Base-by-base conservation (phyloP, 768 basidiomycete species). In the Pisolithus marmoratus region DNA sequence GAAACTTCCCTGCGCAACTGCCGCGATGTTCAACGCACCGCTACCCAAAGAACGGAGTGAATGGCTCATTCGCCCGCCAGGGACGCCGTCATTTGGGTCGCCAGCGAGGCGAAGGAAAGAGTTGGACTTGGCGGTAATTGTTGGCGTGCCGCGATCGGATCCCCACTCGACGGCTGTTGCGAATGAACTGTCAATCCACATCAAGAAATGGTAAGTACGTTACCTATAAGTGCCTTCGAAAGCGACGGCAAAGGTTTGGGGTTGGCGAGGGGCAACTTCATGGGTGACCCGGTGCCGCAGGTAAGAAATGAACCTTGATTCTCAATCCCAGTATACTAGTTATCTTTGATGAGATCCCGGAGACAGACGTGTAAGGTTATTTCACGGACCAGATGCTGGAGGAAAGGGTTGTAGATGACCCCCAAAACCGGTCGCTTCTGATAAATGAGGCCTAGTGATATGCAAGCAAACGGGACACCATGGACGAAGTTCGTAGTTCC, bases 381-480 rank as follows among this genome's bases (percentile, higher is more conserved):
- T 26, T 8, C 59, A 53, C 77, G 57, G 51, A 88, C 87, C 49
- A 95, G 75, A 48, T 94, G 82, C 56, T 91, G 80, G 49, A 94
- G 77, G 77, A 93, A 94, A 0, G 94, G 94, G 63, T 94, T 94
- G 74, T 84, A 95, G 54, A 97, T 85, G 38, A 98, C 93, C 1
- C 94, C 94, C 17, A 96, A 75, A 7, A 94, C 79, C 1, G 94
- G 91, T 7, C 81, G 76, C 55, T 84, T 84, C 53, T 85, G 76
- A 72, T 89, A 85, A 54, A 94, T 85, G 60, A 98, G 74, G 7
- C 94, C 94, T 48, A 98, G 80, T 17, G 94, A 96, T 65, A 94
- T 88, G 68, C 90, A 93, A 24, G 82, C 88, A 66, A 85, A 88
- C 8, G 92, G 91, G 64, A 94, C 90, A 36, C 85, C 84, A 58